Percentiles rank a stretch among this genome's conserved stretches.
Evolutionary conservation across 306 rosid species (phyloP).

Genomic region (Inga leiocalycina): DNA sequence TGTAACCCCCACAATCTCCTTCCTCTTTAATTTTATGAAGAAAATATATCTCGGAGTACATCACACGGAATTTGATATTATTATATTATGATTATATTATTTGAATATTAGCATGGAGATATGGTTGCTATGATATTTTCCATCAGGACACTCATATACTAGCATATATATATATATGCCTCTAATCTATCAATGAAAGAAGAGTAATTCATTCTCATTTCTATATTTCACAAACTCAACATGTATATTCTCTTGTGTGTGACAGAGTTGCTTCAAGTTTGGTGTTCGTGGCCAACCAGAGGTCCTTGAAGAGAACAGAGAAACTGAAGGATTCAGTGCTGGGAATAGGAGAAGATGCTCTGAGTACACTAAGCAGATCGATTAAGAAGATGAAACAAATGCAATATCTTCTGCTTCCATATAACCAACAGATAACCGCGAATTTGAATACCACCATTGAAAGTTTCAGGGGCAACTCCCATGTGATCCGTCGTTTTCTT

Average conservation of each 20-base stretch:
- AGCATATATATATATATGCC: too few species aligned
- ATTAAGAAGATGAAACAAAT: slow-evolving; percentile 51
- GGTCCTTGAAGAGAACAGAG: slow-evolving; percentile 45
- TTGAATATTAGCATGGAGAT: too few species aligned
- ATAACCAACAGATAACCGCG: slow-evolving; percentile 44
- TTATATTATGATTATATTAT: too few species aligned
- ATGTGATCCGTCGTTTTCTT: slow-evolving; percentile 47
- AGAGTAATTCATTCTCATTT: too few species aligned
- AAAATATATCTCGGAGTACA: too few species aligned
- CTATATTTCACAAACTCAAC: not conserved
- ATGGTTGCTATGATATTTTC: too few species aligned
- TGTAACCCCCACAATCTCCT: slow-evolving; percentile 44
- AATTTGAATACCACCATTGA: slow-evolving; percentile 46
- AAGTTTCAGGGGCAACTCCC: slow-evolving; percentile 50
- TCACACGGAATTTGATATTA: too few species aligned
- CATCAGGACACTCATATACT: too few species aligned
- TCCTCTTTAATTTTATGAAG: not conserved
- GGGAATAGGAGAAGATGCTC: slow-evolving; percentile 56
- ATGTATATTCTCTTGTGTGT: not conserved
- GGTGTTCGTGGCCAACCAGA: slow-evolving; percentile 48
- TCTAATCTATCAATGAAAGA: too few species aligned
- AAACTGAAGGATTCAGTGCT: slow-evolving; percentile 51
- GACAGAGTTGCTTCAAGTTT: slow-evolving; percentile 68
- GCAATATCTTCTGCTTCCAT: slow-evolving; percentile 60
- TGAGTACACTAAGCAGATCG: slow-evolving; percentile 41